Percentiles rank a stretch among this genome's conserved stretches.
These are phyloP conservation scores for Cyphellophora attinorum DNA, from an alignment of 2,329 filamentous ascomycete species.

Conservation along the genomic window DNA sequence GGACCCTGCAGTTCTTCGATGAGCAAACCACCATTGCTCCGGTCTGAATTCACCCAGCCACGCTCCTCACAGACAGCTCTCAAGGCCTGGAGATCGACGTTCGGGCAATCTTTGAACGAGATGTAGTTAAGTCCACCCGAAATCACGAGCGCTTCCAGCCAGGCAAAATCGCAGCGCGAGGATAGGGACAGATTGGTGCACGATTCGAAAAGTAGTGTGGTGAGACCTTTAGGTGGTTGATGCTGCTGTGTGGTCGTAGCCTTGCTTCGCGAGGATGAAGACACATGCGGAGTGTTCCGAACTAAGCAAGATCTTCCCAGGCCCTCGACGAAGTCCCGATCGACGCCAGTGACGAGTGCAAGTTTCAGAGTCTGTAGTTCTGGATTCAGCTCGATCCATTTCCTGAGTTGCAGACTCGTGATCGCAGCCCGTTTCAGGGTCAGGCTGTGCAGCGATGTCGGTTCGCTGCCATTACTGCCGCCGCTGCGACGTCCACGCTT, in stretches of 20 bases:
- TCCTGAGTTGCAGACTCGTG: conserved; percentile 24
- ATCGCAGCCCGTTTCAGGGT: conserved; percentile 25
- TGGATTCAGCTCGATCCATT: conserved; percentile 23
- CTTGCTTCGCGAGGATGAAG: conserved; percentile 55
- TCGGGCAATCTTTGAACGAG: conserved; percentile 1
- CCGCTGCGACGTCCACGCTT: no score
- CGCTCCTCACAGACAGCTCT: conserved; percentile 2
- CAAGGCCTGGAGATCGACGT: conserved; percentile 3
- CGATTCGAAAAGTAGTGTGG: background rate
- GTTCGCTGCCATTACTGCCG: conserved; percentile 17
- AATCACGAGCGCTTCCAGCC: background rate
- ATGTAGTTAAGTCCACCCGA: conserved; percentile 3
- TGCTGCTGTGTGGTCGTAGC: conserved; percentile 32
- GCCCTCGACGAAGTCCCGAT: conserved; percentile 26
- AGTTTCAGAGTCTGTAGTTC: conserved; percentile 21
- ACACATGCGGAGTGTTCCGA: conserved; percentile 3
- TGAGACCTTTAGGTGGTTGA: background rate
- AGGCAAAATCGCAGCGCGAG: background rate
- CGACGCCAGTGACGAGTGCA: conserved; percentile 24
- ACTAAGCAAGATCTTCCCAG: conserved; percentile 17
- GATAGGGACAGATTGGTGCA: background rate
- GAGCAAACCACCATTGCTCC: background rate
- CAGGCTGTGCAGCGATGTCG: conserved; percentile 23
- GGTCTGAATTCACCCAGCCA: background rate
- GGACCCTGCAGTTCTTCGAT: no score